phyloP scores from a whole-genome alignment of 164 flowering plant species.

The Houttuynia cordata region DNA sequence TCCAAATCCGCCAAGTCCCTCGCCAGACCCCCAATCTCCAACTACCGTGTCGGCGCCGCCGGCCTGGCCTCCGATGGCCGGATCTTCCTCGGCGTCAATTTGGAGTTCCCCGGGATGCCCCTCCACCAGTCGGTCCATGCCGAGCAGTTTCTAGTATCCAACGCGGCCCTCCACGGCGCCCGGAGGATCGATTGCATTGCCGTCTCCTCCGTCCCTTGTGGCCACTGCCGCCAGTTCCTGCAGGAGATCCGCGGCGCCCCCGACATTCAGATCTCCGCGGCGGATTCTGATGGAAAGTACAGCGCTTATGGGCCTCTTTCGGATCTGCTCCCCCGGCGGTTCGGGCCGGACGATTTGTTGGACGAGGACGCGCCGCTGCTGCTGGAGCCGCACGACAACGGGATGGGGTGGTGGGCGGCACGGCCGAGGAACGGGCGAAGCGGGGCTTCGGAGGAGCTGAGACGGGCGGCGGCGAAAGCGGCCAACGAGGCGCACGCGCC shows the following conservation, averaged over 20 bases:
- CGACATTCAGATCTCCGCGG: slow-evolving; percentile 36
- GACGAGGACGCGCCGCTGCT: slow-evolving; percentile 43
- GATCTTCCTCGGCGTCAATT: slow-evolving; percentile 71
- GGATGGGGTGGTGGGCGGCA: slow-evolving; percentile 9
- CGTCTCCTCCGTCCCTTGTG: slow-evolving; percentile 88
- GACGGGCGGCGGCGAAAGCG: slow-evolving; percentile 48
- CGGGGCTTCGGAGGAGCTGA: slow-evolving; percentile 2
- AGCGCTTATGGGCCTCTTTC: slow-evolving; percentile 17
- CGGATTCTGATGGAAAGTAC: slow-evolving; percentile 3
- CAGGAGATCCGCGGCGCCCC: slow-evolving; percentile 63
- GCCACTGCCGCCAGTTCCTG: slow-evolving; percentile 95
- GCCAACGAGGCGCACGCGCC: slow-evolving; percentile 80
- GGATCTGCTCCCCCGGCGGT: slow-evolving; percentile 40
- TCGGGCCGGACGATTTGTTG: slow-evolving; percentile 68
- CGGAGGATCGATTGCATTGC: slow-evolving; percentile 37
- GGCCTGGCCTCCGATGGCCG: slow-evolving; percentile 67
- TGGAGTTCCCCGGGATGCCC: slow-evolving; percentile 81
- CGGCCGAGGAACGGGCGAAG: not conserved
- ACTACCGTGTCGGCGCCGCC: slow-evolving; percentile 66
- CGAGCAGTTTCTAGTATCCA: slow-evolving; percentile 76
- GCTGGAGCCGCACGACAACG: slow-evolving; percentile 44
- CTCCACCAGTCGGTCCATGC: slow-evolving; percentile 89
- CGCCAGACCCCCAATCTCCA: slow-evolving; percentile 84
- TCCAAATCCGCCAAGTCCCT: slow-evolving; percentile 45
- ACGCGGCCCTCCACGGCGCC: slow-evolving; percentile 44